Percentiles rank a stretch among this genome's conserved stretches.
Conservation (phyloP, 495 filamentous ascomycete genomes). For the Talaromyces stipitatus region DNA sequence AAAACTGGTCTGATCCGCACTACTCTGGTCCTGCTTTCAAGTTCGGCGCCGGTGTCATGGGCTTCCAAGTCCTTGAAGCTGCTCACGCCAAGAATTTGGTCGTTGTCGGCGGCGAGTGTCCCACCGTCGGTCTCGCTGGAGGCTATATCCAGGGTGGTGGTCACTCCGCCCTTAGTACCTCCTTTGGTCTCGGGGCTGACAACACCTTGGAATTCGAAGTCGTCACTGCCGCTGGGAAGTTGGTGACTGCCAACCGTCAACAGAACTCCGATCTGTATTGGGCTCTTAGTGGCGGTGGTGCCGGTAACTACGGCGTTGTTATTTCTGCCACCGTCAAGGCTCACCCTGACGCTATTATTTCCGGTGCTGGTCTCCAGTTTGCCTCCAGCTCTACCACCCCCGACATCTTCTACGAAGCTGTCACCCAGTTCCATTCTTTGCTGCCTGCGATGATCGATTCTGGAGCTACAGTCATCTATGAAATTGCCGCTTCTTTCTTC, state of each 20-base stretch:
- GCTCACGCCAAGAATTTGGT: conserved; percentile 20
- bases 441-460: conserved; percentile 42
- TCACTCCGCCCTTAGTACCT: conserved; percentile 43
- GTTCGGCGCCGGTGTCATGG: conserved; percentile 48
- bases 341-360: conserved; percentile 28
- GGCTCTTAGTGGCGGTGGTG: conserved; percentile 60
- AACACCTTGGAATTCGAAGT: conserved; percentile 56
- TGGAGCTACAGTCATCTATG: conserved; percentile 45
- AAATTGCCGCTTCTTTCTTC: conserved; percentile 40
- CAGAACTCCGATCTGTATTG: conserved; percentile 57
- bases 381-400: conserved; percentile 15
- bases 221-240: conserved; percentile 41
- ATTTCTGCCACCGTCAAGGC: conserved; percentile 43
- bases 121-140: conserved; percentile 35
- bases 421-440: conserved; percentile 28
- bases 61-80: conserved; percentile 34
- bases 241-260: conserved; percentile 46
- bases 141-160: conserved; percentile 58
- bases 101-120: conserved; percentile 29
- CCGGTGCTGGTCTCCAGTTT: conserved; percentile 25
- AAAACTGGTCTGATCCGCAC: conserved; percentile 21
- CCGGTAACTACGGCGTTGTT: conserved; percentile 57
- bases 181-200: conserved; percentile 56
- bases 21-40: conserved; percentile 46
- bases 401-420: conserved; percentile 36